A percentile compares a stretch with the other conserved stretches of the same genome.
phyloP scores from a whole-genome alignment of 1,284 basidiomycete species.

The Irpex sp. region DNA sequence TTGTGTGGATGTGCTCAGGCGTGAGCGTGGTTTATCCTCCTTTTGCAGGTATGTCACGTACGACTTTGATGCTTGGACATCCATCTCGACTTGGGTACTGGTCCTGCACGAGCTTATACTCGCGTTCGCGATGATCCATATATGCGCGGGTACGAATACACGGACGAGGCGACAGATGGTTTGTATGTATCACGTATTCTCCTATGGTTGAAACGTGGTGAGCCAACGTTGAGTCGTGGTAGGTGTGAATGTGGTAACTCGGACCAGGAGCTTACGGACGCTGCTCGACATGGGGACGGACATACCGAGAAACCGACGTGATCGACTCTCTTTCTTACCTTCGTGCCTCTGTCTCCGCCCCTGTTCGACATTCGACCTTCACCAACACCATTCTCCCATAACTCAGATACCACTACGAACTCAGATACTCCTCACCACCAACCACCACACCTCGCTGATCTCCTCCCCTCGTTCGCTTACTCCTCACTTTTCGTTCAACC shows the following conservation, averaged over 20 bases:
- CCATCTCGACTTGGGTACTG: conserved; percentile 39
- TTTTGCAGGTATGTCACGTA: too few species aligned
- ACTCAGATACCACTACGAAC: background rate
- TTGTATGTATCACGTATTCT: conserved; percentile 13
- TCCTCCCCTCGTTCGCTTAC: too few species aligned
- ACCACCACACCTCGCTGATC: background rate
- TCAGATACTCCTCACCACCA: background rate
- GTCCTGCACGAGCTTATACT: conserved; percentile 37
- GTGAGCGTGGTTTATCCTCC: too few species aligned
- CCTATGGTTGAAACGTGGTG: rapidly evolving
- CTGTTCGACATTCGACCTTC: background rate
- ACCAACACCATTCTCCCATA: background rate
- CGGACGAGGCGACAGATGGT: conserved; percentile 21
- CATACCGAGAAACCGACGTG: background rate
- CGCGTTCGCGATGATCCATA: conserved; percentile 41
- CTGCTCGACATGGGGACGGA: background rate
- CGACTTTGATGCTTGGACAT: too few species aligned
- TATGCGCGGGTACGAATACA: conserved; percentile 35
- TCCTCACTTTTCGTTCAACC: too few species aligned
- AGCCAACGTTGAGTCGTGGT: background rate
- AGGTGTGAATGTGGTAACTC: background rate
- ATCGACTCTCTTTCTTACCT: too few species aligned
- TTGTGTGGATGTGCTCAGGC: too few species aligned
- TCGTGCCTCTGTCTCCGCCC: too few species aligned
- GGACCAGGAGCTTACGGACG: background rate